phyloP scores from a whole-genome alignment of 2,329 filamentous ascomycete genomes.

The Helminthosporium solani region DNA sequence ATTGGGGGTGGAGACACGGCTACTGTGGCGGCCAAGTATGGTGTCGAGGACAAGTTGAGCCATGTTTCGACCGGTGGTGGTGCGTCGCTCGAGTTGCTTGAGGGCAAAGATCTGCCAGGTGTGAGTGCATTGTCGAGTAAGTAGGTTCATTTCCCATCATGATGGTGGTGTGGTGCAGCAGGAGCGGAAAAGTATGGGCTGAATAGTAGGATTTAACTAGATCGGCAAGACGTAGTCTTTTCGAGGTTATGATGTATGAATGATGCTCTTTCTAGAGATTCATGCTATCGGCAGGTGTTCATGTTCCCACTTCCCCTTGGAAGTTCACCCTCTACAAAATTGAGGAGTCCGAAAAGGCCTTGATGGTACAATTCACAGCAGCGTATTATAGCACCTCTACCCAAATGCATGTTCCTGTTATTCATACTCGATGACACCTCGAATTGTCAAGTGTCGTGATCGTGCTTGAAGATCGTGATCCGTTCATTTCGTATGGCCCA shows the following conservation, averaged over 20 bases:
- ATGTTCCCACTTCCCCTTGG: neutral
- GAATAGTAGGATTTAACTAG: neutral
- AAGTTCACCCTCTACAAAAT: no score
- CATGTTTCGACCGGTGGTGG: slow-evolving; percentile 97
- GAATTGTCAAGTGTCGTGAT: neutral
- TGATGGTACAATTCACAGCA: no score
- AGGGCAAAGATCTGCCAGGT: slow-evolving; percentile 97
- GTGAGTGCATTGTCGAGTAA: slow-evolving; percentile 84
- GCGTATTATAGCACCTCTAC: neutral
- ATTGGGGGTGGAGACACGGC: slow-evolving; percentile 98
- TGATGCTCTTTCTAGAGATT: slow-evolving; percentile 24
- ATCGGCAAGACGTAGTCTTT: slow-evolving; percentile 8
- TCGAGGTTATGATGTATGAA: slow-evolving; percentile 38
- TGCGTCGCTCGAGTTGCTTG: slow-evolving; percentile 90
- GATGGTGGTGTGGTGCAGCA: neutral
- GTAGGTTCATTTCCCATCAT: slow-evolving; percentile 42
- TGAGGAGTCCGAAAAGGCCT: no score
- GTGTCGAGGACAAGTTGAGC: slow-evolving; percentile 93
- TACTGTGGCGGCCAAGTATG: slow-evolving; percentile 96
- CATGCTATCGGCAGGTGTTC: slow-evolving; percentile 18
- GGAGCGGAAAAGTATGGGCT: neutral
- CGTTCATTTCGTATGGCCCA: slow-evolving; percentile 64
- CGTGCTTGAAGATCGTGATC: neutral
- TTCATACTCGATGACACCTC: neutral
- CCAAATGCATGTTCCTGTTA: neutral